Conservation (phyloP, 2,329 filamentous ascomycete species). For the Penicillium corylophilum region DNA sequence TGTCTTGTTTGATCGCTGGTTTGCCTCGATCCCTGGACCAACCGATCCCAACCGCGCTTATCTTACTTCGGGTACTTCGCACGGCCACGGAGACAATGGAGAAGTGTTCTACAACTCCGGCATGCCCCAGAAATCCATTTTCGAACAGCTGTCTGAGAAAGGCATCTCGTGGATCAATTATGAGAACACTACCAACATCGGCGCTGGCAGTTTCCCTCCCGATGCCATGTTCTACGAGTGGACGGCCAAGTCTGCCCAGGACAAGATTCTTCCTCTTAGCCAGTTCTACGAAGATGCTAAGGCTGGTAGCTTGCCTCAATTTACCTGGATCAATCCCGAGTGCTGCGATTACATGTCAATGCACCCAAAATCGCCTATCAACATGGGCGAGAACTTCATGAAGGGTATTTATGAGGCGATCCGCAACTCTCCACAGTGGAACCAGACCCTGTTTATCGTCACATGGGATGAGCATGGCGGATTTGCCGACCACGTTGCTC, state of each 20-base stretch:
- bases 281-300: conserved; percentile 48
- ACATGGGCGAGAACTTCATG: conserved; percentile 46
- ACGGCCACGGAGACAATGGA: background rate
- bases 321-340: conserved; percentile 53
- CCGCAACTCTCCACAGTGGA: conserved; percentile 47
- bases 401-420: conserved; percentile 50
- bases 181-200: background rate
- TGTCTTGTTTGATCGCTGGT: background rate
- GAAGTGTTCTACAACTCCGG: background rate
- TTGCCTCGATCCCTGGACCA: background rate
- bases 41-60: background rate
- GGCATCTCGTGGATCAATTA: background rate
- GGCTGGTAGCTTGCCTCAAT: conserved; percentile 45
- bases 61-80: background rate
- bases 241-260: conserved; percentile 39
- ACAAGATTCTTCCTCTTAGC: conserved; percentile 37
- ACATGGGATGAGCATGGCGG: conserved; percentile 52
- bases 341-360: conserved; percentile 53
- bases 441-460: conserved; percentile 48
- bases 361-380: conserved; percentile 48
- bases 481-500: conserved; percentile 49
- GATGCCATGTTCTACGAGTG: conserved; percentile 26
- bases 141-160: background rate
- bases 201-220: conserved; percentile 4
- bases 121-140: background rate